phyloP scores from a whole-genome alignment of 208 protist species.

The Wallacemonas collosoma region DNA sequence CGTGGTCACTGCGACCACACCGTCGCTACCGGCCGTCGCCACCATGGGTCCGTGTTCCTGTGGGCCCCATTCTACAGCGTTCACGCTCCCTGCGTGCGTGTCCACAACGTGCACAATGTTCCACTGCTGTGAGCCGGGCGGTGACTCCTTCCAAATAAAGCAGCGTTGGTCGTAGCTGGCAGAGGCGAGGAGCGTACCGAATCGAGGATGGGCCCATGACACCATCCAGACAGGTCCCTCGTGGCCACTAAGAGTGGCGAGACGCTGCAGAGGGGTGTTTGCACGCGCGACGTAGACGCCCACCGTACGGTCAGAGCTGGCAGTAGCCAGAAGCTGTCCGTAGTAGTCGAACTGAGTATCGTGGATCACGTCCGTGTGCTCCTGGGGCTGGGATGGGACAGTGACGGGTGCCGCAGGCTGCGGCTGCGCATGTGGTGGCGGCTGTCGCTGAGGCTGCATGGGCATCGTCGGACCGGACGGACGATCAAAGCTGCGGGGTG shows the following conservation, averaged over 20 bases:
- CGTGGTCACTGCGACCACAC: slow-evolving; percentile 64
- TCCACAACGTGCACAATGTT: slow-evolving; percentile 71
- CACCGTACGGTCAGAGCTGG: slow-evolving; percentile 96
- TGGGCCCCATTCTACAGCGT: slow-evolving; percentile 83
- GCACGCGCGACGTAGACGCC: slow-evolving; percentile 93
- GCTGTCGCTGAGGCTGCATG: not conserved
- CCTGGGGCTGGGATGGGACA: slow-evolving; percentile 7
- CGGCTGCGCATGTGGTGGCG: not conserved
- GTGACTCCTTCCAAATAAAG: slow-evolving; percentile 95
- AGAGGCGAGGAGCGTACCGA: slow-evolving; percentile 96
- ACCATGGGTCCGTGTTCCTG: slow-evolving; percentile 70
- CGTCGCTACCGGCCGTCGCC: slow-evolving; percentile 80
- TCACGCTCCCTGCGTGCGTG: slow-evolving; percentile 72
- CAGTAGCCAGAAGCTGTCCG: slow-evolving; percentile 97
- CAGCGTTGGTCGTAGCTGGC: slow-evolving; percentile 97
- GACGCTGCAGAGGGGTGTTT: slow-evolving; percentile 48
- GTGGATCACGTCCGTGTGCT: slow-evolving; percentile 94
- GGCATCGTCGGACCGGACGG: not conserved
- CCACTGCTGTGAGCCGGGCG: slow-evolving; percentile 45
- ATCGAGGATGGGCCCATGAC: slow-evolving; percentile 98
- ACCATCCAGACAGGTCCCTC: slow-evolving; percentile 98
- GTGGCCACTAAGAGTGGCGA: slow-evolving; percentile 88
- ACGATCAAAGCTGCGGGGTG: not conserved
- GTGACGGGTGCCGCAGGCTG: not conserved
- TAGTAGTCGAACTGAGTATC: slow-evolving; percentile 99